Evolutionary conservation across 2,329 filamentous ascomycete genomes (phyloP).

Genomic region (Meredithiella fracta): DNA sequence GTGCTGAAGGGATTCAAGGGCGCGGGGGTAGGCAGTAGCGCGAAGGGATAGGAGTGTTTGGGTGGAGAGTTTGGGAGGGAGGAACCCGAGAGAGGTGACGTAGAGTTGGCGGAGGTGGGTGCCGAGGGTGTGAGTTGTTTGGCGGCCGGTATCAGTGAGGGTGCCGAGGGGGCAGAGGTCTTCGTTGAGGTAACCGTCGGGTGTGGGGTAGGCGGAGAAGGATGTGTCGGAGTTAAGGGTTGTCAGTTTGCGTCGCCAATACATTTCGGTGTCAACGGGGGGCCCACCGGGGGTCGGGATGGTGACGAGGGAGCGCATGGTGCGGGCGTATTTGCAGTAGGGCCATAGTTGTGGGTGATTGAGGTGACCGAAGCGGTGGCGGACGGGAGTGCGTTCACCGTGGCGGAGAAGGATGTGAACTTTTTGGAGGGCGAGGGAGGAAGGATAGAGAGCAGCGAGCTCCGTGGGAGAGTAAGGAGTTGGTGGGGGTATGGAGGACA

Average conservation of each 20-base stretch:
- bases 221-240: constrained; percentile 38
- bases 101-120: constrained; percentile 54
- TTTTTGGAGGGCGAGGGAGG: constrained; percentile 62
- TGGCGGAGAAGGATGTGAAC: constrained; percentile 78
- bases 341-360: constrained; percentile 63
- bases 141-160: constrained; percentile 58
- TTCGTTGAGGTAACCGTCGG: constrained; percentile 55
- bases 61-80: constrained; percentile 38
- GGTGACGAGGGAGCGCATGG: constrained; percentile 37
- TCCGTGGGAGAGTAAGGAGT: constrained; percentile 66
- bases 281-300: constrained; percentile 17
- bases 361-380: constrained; percentile 70
- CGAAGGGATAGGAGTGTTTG: constrained; percentile 50
- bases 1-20: constrained; percentile 63
- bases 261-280: constrained; percentile 21
- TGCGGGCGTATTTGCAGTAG: constrained; percentile 65
- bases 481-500: constrained; percentile 65
- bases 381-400: constrained; percentile 70
- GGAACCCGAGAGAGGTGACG: constrained; percentile 56
- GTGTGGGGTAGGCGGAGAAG: constrained; percentile 47
- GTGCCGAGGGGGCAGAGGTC: constrained; percentile 64
- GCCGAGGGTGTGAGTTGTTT: constrained; percentile 55
- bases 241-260: constrained; percentile 26
- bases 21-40: constrained; percentile 56
- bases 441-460: constrained; percentile 65